Conservation (phyloP, 2,329 filamentous ascomycete genomes). For the Penicillium sp. region DNA sequence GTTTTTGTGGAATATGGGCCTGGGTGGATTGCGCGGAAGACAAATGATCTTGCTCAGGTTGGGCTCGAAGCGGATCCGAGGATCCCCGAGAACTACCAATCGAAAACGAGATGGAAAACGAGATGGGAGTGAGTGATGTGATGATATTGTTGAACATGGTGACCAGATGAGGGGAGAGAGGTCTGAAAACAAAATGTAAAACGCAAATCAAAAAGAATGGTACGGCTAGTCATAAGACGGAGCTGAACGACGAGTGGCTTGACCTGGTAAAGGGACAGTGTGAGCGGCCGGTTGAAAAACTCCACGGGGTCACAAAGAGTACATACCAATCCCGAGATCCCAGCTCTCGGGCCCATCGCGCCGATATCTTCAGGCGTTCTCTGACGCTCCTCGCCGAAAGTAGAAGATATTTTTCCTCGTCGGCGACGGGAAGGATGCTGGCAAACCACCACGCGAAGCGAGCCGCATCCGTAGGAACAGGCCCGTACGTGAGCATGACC, state of each 20-base stretch:
- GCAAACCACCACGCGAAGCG: constrained; percentile 88
- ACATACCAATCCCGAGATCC: constrained; percentile 64
- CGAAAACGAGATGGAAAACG: constrained; percentile 34
- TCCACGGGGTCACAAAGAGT: not conserved
- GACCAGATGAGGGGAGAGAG: constrained; percentile 16
- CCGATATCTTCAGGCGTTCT: constrained; percentile 75
- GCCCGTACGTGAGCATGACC: constrained; percentile 68
- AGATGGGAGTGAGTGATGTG: constrained; percentile 30
- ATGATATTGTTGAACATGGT: constrained; percentile 24
- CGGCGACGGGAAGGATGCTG: constrained; percentile 68
- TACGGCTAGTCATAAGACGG: constrained; percentile 42
- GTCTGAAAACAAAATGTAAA: constrained; percentile 24
- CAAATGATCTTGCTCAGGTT: not conserved
- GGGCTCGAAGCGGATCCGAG: constrained; percentile 2
- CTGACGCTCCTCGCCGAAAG: constrained; percentile 69
- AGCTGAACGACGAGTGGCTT: constrained; percentile 28
- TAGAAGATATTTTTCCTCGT: constrained; percentile 72
- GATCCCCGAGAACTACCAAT: constrained; percentile 20
- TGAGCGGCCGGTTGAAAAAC: constrained; percentile 10
- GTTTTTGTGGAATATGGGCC: constrained; percentile 27
- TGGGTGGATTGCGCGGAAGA: constrained; percentile 8
- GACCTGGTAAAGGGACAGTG: constrained; percentile 18
- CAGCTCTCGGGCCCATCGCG: constrained; percentile 68
- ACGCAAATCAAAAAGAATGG: constrained; percentile 32
- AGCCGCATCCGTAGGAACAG: constrained; percentile 68